Percentiles rank a stretch among this genome's conserved stretches.
These are phyloP conservation scores for Lachancea kluyveri DNA, from an alignment of 805 yeast genomes.

Conservation along the genomic window DNA sequence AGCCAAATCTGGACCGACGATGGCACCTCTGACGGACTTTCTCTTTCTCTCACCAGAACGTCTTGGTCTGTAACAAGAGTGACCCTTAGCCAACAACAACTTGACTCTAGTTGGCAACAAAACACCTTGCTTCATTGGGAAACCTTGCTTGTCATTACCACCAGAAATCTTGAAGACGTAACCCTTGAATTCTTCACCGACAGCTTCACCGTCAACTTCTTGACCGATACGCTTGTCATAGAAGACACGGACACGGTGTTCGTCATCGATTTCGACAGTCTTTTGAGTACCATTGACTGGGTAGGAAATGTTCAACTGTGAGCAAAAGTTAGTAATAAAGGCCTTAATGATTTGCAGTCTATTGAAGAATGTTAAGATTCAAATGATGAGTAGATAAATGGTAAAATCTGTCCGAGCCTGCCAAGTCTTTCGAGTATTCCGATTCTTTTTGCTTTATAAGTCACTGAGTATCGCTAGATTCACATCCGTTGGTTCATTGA, in stretches of 20 bases:
- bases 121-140: conserved; percentile 99
- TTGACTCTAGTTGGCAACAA: conserved; percentile 99
- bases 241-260: conserved; percentile 96
- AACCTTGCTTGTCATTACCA: conserved; percentile 99
- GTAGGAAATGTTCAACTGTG: conserved; percentile 95
- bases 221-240: conserved; percentile 99
- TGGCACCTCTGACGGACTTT: conserved; percentile 99
- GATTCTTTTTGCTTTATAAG: too few relatives aligned
- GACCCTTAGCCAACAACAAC: conserved; percentile 87
- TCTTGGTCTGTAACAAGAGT: conserved; percentile 99
- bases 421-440: too few relatives aligned
- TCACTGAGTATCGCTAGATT: too few relatives aligned
- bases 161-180: conserved; percentile 98
- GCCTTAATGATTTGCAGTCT: too few relatives aligned
- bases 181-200: conserved; percentile 99
- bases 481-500: too few relatives aligned
- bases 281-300: conserved; percentile 99
- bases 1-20: conserved; percentile 94
- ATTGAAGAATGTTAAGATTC: too few relatives aligned
- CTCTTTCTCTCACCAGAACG: conserved; percentile 99
- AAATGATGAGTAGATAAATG: too few relatives aligned
- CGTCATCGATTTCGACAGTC: conserved; percentile 96
- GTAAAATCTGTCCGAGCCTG: too few relatives aligned
- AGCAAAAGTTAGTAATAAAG: conserved; percentile 18
- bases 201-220: conserved; percentile 98